A percentile compares a stretch with the other conserved stretches of the same genome.
Conservation (phyloP, 805 yeast genomes). For the Ogataea nitratoaversa region DNA sequence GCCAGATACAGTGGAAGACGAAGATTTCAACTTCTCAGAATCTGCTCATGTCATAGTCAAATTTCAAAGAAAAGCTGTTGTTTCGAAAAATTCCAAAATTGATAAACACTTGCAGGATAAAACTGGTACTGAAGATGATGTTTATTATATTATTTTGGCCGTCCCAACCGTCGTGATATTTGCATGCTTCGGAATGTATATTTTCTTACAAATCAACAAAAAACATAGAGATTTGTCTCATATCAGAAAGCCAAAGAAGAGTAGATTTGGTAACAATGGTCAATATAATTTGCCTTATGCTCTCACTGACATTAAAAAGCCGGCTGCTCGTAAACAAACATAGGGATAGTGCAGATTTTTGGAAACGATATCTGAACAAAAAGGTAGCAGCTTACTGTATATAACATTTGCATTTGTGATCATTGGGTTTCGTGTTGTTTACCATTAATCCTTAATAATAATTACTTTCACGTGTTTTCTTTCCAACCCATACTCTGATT, state of each 20-base stretch:
- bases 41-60: conserved; percentile 41
- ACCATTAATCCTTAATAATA: too few relatives aligned
- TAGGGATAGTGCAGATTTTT: too few relatives aligned
- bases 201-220: conserved; percentile 54
- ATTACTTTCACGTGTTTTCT: too few relatives aligned
- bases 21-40: conserved; percentile 53
- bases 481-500: too few relatives aligned
- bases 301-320: conserved; percentile 26
- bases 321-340: conserved; percentile 17
- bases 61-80: conserved; percentile 48
- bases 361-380: too few relatives aligned
- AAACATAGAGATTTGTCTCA: conserved; percentile 50
- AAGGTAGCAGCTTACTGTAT: too few relatives aligned
- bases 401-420: too few relatives aligned
- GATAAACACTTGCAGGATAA: conserved; percentile 30
- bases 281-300: conserved; percentile 25
- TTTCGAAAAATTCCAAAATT: conserved; percentile 41
- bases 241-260: conserved; percentile 35
- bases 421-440: too few relatives aligned
- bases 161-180: conserved; percentile 65
- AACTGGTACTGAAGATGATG: conserved; percentile 40
- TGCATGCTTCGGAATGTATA: conserved; percentile 58
- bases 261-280: conserved; percentile 31
- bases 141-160: conserved; percentile 56
- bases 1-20: conserved; percentile 62